Base-by-base conservation (phyloP, 75 land plant genomes). In the Selaginella tamariscina region DNA sequence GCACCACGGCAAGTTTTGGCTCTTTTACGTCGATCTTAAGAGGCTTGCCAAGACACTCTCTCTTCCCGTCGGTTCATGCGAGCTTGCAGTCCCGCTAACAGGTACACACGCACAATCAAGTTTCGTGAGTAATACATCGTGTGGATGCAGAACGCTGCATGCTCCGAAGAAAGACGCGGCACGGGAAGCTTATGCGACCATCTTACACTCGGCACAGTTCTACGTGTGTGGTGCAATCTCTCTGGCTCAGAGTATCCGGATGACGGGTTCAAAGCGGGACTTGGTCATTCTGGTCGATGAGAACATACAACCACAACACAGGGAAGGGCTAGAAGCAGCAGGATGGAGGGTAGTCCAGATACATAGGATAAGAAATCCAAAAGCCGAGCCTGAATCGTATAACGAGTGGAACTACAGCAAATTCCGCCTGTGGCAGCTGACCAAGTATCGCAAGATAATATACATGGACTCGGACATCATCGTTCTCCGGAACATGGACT, bases 341-440 rank as follows among this genome's bases (percentile, higher is more conserved):
- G 96, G 96, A 0, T 90, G 96, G 96, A 79, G 83, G 78, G 66
- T 90, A 27, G 72, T 74, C 27, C 72, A 70, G 23, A 90, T 90
- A 27, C 70, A 90, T 66, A 72, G 87, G 68, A 88, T 91, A 21
- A 67, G 93, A 29, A 91, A 91, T 27, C 96, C 96, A 0, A 83
- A 88, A 59, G 93, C 96, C 0, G 86, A 85, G 63, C 78, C 29
- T 0, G 93, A 82, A 24, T 77, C 82, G 2, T 91, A 88, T 74
- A 91, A 91, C 56, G 93, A 88, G 65, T 91, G 93, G 93, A 91
- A 91, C 70, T 91, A 91, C 71, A 91, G 86, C 73, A 87, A 87
- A 54, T 84, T 87, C 55, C 71, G 84, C 1, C 79, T 87, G 0
- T 87, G 86, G 86, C 90, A 87, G 71, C 69, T 82, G 24, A 80